A percentile compares a stretch with the other conserved stretches of the same genome.
Evolutionary conservation across 495 filamentous ascomycete species (phyloP).

Genomic region (Hypoxylon intermedium): DNA sequence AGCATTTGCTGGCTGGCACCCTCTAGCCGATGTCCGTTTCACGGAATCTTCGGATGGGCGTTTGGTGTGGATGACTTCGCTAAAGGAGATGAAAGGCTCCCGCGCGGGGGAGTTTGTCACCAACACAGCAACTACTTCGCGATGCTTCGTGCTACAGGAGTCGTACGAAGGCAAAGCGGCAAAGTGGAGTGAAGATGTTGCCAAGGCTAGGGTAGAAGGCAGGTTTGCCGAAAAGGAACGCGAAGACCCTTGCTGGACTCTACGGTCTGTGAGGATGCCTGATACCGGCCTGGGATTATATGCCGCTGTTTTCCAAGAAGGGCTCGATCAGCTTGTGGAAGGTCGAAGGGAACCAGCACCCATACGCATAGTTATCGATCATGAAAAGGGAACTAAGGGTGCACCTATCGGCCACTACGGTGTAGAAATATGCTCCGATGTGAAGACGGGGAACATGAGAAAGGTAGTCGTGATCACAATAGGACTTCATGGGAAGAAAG

Average conservation of each 20-base stretch:
- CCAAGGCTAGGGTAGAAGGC: constrained; percentile 84
- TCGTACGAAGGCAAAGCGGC: constrained; percentile 80
- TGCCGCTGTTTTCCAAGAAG: constrained; percentile 79
- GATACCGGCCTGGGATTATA: constrained; percentile 70
- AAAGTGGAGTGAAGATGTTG: constrained; percentile 83
- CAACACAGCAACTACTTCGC: constrained; percentile 58
- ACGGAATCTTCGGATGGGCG: constrained; percentile 78
- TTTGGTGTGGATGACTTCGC: constrained; percentile 73
- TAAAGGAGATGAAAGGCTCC: constrained; percentile 61
- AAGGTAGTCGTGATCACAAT: constrained; percentile 63
- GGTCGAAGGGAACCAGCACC: constrained; percentile 64
- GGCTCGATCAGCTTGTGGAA: constrained; percentile 57
- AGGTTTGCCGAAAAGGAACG: constrained; percentile 80
- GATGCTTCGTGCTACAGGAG: constrained; percentile 71
- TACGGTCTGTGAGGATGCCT: constrained; percentile 67
- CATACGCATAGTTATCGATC: constrained; percentile 68
- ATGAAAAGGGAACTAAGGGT: constrained; percentile 62
- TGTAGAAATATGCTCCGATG: constrained; percentile 67
- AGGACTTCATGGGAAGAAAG: constrained; percentile 66
- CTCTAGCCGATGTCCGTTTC: constrained; percentile 73
- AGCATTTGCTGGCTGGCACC: constrained; percentile 73
- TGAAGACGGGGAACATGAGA: constrained; percentile 52
- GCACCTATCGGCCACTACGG: constrained; percentile 70
- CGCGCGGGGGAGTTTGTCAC: constrained; percentile 56
- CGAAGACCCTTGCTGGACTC: constrained; percentile 78